These are phyloP conservation scores for Colletotrichum spaethianum DNA, from an alignment of 2,329 filamentous ascomycete species.

Conservation along the genomic window DNA sequence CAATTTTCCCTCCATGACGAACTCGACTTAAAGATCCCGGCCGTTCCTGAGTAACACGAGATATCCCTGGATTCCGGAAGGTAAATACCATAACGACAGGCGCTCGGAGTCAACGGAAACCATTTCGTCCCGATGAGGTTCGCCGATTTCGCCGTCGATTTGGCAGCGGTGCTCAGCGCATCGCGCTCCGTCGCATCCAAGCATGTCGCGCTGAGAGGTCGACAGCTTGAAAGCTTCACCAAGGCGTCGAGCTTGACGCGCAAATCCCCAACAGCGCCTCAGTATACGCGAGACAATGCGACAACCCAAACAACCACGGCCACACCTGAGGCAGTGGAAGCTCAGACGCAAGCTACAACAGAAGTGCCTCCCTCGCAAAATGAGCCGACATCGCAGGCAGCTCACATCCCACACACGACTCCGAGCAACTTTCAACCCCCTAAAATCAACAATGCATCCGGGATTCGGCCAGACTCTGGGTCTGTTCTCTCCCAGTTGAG, in stretches of 20 bases:
- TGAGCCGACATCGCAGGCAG: not conserved
- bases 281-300: conserved; percentile 5
- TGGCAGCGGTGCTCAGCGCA: conserved; percentile 78
- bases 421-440: conserved; percentile 5
- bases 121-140: conserved; percentile 63
- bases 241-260: conserved; percentile 60
- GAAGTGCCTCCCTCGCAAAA: not conserved
- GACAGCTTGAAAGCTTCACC: conserved; percentile 67
- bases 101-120: conserved; percentile 1
- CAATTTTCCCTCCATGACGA: conserved; percentile 40
- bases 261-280: conserved; percentile 20
- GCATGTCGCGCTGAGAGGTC: conserved; percentile 70
- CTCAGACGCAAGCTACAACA: not conserved
- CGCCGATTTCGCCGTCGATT: conserved; percentile 77
- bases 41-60: not conserved
- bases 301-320: not conserved
- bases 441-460: conserved; percentile 8
- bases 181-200: conserved; percentile 77
- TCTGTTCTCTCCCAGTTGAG: conserved; percentile 38
- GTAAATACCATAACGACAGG: conserved; percentile 7
- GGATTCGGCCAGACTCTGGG: conserved; percentile 24
- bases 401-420: conserved; percentile 35
- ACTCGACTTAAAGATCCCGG: conserved; percentile 24
- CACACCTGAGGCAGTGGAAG: not conserved
- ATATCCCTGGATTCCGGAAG: not conserved